Evolutionary conservation across 1,139 yeast genomes (phyloP).

Genomic region (Suhomyces bolitotheri): DNA sequence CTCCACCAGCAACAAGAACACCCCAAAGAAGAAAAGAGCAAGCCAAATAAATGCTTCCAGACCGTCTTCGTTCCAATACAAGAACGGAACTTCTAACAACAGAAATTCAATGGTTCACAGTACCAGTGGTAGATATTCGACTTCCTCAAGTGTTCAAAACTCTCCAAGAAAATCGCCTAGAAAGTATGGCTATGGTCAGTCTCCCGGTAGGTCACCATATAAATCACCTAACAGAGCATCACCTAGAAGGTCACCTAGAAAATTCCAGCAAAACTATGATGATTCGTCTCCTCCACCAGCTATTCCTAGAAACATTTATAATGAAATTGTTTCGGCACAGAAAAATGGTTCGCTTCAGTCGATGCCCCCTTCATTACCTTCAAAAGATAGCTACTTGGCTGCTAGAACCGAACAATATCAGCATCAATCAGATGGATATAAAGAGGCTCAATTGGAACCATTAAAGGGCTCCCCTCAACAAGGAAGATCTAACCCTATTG

Average conservation of each 20-base stretch:
- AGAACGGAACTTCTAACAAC: conserved; percentile 15
- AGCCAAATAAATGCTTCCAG: conserved; percentile 21
- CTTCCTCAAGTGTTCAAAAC: conserved; percentile 37
- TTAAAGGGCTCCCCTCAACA: conserved; percentile 16
- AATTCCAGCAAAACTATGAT: conserved; percentile 27
- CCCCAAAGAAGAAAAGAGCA: conserved; percentile 20
- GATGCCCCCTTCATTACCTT: conserved; percentile 45
- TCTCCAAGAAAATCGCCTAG: conserved; percentile 32
- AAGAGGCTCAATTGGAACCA: conserved; percentile 10
- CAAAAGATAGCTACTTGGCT: conserved; percentile 32
- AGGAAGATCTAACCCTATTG: conserved; percentile 25
- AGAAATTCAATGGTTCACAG: conserved; percentile 25
- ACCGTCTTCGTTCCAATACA: conserved; percentile 23
- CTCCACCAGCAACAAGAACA: conserved; percentile 16
- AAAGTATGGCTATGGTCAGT: conserved; percentile 20
- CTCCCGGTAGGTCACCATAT: conserved; percentile 22
- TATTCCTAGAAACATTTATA: conserved; percentile 47
- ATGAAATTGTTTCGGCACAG: conserved; percentile 48
- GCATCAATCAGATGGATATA: conserved; percentile 8
- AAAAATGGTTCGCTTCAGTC: conserved; percentile 28
- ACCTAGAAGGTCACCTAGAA: conserved; percentile 20
- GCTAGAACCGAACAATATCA: conserved; percentile 9
- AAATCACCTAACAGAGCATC: conserved; percentile 20
- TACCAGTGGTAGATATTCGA: conserved; percentile 25
- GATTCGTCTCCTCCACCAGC: conserved; percentile 31